Conservation (phyloP, 2,329 filamentous ascomycete species). For the Aspergillus bombycis region DNA sequence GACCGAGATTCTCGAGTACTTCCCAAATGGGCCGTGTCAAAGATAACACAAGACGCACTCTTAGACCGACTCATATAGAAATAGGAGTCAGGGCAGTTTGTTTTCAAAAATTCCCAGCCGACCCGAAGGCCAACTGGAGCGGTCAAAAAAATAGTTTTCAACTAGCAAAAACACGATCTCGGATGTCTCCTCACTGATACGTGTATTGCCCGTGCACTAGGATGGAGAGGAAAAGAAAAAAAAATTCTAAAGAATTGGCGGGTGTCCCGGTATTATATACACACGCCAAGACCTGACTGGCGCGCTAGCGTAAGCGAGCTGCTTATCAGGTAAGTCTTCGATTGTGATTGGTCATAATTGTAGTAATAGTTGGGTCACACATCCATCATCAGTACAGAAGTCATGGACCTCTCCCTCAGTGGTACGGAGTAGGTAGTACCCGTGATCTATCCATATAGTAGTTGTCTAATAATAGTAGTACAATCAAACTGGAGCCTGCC, state of each 20-base stretch:
- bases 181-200: conserved; percentile 85
- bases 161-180: conserved; percentile 88
- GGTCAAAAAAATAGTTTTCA: conserved; percentile 82
- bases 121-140: conserved; percentile 71
- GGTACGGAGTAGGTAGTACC: no score
- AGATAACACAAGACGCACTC: conserved; percentile 12
- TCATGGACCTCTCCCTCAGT: no score
- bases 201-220: conserved; percentile 71
- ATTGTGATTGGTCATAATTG: conserved; percentile 9
- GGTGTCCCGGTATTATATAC: conserved; percentile 25
- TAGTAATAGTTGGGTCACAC: neutral
- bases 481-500: neutral
- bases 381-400: no score
- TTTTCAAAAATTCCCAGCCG: conserved; percentile 80
- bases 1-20: conserved; percentile 22
- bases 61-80: conserved; percentile 22
- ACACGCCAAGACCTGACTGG: conserved; percentile 16
- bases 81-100: conserved; percentile 32
- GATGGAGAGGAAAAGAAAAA: conserved; percentile 43
- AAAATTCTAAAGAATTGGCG: conserved; percentile 23
- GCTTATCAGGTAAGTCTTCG: neutral
- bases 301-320: conserved; percentile 36
- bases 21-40: neutral
- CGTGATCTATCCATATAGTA: no score
- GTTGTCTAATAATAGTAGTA: no score